A percentile compares a stretch with the other conserved stretches of the same genome.
phyloP scores from a whole-genome alignment of 192 early-diverging fungal species.

The Mortierella claussenii region DNA sequence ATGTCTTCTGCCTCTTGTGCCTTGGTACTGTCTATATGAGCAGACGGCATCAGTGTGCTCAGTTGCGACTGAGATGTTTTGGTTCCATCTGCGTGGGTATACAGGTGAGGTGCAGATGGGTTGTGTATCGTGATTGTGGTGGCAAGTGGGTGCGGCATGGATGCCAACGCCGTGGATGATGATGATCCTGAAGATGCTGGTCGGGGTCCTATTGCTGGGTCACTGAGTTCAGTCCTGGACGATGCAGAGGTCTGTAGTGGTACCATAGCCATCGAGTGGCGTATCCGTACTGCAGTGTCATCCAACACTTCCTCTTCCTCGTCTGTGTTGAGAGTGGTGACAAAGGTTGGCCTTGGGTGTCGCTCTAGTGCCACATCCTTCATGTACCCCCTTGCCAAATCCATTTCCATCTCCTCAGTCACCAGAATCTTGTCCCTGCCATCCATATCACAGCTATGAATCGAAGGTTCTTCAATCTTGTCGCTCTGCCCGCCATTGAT shows the following conservation, averaged over 20 bases:
- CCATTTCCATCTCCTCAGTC: conserved; percentile 18
- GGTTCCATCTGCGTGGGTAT: neutral
- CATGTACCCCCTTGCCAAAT: conserved; percentile 14
- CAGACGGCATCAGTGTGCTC: neutral
- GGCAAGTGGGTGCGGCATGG: neutral
- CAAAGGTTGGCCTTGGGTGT: conserved; percentile 15
- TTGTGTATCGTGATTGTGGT: neutral
- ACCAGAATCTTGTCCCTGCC: conserved; percentile 21
- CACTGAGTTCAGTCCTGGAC: no score
- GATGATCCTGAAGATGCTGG: neutral
- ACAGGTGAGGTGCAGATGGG: conserved; percentile 4
- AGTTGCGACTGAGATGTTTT: neutral
- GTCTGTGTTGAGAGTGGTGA: neutral
- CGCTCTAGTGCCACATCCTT: conserved; percentile 2
- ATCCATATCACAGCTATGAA: conserved; percentile 1
- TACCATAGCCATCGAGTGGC: neutral
- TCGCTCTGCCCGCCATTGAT: neutral
- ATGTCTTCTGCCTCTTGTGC: neutral
- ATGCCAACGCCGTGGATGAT: neutral
- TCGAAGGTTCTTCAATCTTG: conserved; percentile 22
- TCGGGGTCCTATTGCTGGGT: no score
- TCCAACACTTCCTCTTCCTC: neutral
- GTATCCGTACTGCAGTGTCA: neutral
- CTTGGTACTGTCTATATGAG: neutral
- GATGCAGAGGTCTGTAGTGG: neutral